Percentiles rank a stretch among this genome's conserved stretches.
Evolutionary conservation across 345 rosid species (phyloP).

Genomic region (Boechera stricta): DNA sequence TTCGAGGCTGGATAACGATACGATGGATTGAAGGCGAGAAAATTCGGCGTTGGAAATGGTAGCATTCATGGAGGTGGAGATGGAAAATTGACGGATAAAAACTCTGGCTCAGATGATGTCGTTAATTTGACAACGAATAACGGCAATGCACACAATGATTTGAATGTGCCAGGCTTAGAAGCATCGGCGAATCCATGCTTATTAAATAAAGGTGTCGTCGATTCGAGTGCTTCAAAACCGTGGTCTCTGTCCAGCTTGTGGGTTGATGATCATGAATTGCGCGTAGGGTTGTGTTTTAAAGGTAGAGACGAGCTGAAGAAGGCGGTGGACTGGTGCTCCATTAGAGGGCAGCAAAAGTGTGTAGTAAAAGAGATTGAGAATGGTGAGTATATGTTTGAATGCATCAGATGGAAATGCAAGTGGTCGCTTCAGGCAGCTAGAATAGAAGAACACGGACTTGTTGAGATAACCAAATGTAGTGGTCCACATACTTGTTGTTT

Average conservation of each 20-base stretch:
- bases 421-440: constrained; percentile 1
- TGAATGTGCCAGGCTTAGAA: background rate
- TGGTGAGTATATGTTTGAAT: background rate
- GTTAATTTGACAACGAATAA: background rate
- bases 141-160: background rate
- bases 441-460: constrained; percentile 15
- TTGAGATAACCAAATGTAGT: constrained; percentile 1
- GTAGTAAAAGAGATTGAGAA: background rate
- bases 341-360: constrained; percentile 18
- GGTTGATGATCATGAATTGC: constrained; percentile 18
- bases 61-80: no score
- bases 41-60: background rate
- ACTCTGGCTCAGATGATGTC: background rate
- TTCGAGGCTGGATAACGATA: background rate
- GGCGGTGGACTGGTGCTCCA: constrained; percentile 24
- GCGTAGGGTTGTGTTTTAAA: constrained; percentile 10
- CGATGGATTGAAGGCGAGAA: background rate
- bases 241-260: constrained; percentile 12
- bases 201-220: background rate
- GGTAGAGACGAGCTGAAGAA: constrained; percentile 29
- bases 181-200: no score
- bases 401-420: constrained; percentile 32
- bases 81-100: no score
- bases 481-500: constrained; percentile 23
- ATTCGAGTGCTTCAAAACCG: constrained; percentile 2